Evolutionary conservation across 1,139 yeast species (phyloP).

Genomic region (Maudiozyma humilis): DNA sequence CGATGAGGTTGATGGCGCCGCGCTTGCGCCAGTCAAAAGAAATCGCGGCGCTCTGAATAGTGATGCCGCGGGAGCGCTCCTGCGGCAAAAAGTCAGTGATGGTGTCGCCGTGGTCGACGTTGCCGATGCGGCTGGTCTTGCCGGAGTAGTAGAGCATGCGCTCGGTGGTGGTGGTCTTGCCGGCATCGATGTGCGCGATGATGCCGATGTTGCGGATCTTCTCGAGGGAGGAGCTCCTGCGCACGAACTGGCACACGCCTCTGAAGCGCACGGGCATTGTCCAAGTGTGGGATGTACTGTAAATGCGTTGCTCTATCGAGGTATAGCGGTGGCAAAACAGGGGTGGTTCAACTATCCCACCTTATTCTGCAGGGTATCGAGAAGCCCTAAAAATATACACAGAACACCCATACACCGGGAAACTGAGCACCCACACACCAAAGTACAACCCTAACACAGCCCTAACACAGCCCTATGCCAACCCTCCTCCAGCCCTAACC

Average conservation of each 20-base stretch:
- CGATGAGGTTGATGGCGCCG: conserved; percentile 74
- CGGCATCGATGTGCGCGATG: conserved; percentile 95
- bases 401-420: too few species aligned
- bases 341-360: too few species aligned
- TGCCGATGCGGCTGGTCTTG: conserved; percentile 69
- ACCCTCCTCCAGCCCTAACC: too few species aligned
- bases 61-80: conserved; percentile 88
- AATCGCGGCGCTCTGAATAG: conserved; percentile 94
- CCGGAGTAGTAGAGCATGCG: conserved; percentile 88
- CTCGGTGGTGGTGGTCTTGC: conserved; percentile 94
- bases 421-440: too few species aligned
- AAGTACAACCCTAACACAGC: too few species aligned
- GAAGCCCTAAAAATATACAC: too few species aligned
- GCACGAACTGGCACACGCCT: conserved; percentile 4
- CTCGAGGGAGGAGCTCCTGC: conserved; percentile 9
- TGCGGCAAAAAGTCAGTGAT: conserved; percentile 88
- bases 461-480: too few species aligned
- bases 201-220: conserved; percentile 46
- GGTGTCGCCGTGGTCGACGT: conserved; percentile 95
- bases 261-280: neutral
- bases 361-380: too few species aligned
- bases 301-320: too few species aligned
- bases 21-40: conserved; percentile 73
- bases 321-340: too few species aligned
- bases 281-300: too few species aligned